These are phyloP conservation scores for Hortiboletus campestris DNA, from an alignment of 768 basidiomycete genomes.

Conservation along the genomic window DNA sequence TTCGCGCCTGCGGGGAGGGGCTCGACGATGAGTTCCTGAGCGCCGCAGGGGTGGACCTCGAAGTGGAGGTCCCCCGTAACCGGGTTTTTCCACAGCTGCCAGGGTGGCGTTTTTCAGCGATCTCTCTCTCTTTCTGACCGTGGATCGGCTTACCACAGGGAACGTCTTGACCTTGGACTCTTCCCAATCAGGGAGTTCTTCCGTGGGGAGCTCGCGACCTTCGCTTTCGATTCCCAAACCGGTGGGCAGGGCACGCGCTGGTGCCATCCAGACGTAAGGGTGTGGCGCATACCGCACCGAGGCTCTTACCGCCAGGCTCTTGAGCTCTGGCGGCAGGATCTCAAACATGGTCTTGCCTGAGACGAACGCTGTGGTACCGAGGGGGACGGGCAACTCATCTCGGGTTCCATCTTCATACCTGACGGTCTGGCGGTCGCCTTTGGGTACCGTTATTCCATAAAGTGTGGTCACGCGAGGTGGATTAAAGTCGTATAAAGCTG, in stretches of 20 bases:
- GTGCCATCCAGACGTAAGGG: conserved; percentile 90
- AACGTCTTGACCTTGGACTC: conserved; percentile 70
- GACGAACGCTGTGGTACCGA: conserved; percentile 85
- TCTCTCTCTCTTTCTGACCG: background rate
- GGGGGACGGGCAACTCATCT: conserved; percentile 76
- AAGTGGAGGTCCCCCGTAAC: conserved; percentile 79
- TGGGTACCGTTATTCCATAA: conserved; percentile 72
- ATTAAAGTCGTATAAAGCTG: conserved; percentile 72
- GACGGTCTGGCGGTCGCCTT: conserved; percentile 59
- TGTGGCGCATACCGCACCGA: conserved; percentile 81
- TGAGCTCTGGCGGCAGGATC: conserved; percentile 63
- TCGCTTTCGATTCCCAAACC: conserved; percentile 84
- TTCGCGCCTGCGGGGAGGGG: conserved; percentile 63
- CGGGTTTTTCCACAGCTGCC: conserved; percentile 89
- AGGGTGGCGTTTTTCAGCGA: background rate
- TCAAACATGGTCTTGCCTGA: conserved; percentile 85
- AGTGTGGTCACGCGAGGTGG: conserved; percentile 86
- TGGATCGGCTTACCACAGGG: conserved; percentile 49
- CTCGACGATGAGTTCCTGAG: conserved; percentile 62
- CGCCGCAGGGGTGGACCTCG: conserved; percentile 87
- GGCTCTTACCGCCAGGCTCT: conserved; percentile 77
- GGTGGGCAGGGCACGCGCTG: conserved; percentile 68
- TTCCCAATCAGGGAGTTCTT: conserved; percentile 80
- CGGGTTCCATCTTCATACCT: conserved; percentile 87
- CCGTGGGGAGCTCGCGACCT: conserved; percentile 61